phyloP scores from a whole-genome alignment of 352 stramenopile genomes.

The Globisporangium yorkense region DNA sequence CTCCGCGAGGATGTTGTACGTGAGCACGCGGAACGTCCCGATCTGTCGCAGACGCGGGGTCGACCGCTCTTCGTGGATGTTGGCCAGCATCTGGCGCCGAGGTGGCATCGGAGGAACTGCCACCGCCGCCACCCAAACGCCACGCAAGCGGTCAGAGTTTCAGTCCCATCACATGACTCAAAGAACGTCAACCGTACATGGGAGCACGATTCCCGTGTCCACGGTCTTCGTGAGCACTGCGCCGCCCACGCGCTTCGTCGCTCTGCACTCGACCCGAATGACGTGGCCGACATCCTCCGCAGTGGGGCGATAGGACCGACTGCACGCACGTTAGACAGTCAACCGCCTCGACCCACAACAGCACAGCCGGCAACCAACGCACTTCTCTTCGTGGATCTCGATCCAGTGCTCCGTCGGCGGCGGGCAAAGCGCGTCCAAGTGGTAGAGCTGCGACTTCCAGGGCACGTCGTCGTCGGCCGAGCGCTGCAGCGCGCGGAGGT shows the following conservation, averaged over 20 bases:
- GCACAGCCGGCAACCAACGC: slow-evolving; percentile 4
- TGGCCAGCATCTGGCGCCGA: slow-evolving; percentile 77
- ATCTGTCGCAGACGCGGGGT: slow-evolving; percentile 73
- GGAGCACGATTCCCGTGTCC: slow-evolving; percentile 82
- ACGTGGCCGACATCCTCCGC: slow-evolving; percentile 69
- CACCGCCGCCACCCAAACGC: too few relatives aligned
- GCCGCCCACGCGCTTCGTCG: slow-evolving; percentile 44
- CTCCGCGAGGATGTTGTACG: slow-evolving; percentile 91
- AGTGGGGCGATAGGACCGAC: slow-evolving; percentile 64
- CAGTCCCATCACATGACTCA: too few relatives aligned
- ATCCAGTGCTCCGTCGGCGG: slow-evolving; percentile 48
- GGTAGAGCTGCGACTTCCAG: slow-evolving; percentile 57
- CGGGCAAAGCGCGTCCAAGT: slow-evolving; percentile 52
- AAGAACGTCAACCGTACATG: slow-evolving; percentile 47
- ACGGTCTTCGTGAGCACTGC: slow-evolving; percentile 63
- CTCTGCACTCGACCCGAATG: slow-evolving; percentile 75
- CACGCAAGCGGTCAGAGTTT: neutral
- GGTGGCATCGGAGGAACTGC: slow-evolving; percentile 72
- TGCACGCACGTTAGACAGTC: slow-evolving; percentile 15
- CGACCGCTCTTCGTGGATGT: slow-evolving; percentile 68
- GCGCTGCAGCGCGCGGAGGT: slow-evolving; percentile 18
- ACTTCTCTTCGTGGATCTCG: slow-evolving; percentile 66
- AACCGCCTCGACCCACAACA: too few relatives aligned
- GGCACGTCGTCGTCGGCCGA: slow-evolving; percentile 17
- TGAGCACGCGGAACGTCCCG: slow-evolving; percentile 78